phyloP scores from a whole-genome alignment of 169 alveolate species.

The Cryptosporidium meleagridis region DNA sequence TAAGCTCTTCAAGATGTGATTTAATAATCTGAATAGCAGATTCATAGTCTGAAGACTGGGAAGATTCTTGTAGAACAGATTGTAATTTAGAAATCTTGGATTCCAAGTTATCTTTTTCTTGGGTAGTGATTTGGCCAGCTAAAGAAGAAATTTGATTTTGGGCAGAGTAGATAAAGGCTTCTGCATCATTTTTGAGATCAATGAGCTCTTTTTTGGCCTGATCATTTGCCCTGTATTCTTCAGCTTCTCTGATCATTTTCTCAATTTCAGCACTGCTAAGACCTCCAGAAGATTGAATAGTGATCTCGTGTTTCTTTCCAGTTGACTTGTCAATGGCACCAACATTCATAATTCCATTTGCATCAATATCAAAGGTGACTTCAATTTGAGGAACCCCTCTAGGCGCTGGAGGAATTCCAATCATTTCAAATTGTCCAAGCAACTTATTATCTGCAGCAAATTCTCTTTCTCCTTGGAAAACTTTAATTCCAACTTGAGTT shows the following conservation, averaged over 20 bases:
- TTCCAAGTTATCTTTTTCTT: conserved; percentile 28
- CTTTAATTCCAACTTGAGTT: conserved; percentile 97
- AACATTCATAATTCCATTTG: conserved; percentile 97
- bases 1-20: conserved; percentile 12
- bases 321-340: conserved; percentile 97
- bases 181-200: conserved; percentile 95
- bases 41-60: conserved; percentile 6
- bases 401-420: conserved; percentile 99
- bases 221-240: conserved; percentile 93
- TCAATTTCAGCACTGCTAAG: conserved; percentile 93
- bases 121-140: not conserved
- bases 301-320: conserved; percentile 94
- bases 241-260: conserved; percentile 97
- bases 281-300: conserved; percentile 97
- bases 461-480: conserved; percentile 99
- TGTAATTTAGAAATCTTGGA: conserved; percentile 1
- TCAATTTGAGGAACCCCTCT: conserved; percentile 96
- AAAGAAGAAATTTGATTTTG: conserved; percentile 83
- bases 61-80: not conserved
- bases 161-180: conserved; percentile 89
- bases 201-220: conserved; percentile 92
- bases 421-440: conserved; percentile 97
- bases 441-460: conserved; percentile 97
- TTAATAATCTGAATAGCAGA: conserved; percentile 8
- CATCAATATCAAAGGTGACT: conserved; percentile 97